A percentile compares a stretch with the other conserved stretches of the same genome.
Conservation (phyloP, 805 yeast genomes). For the Pichia manshurica region DNA sequence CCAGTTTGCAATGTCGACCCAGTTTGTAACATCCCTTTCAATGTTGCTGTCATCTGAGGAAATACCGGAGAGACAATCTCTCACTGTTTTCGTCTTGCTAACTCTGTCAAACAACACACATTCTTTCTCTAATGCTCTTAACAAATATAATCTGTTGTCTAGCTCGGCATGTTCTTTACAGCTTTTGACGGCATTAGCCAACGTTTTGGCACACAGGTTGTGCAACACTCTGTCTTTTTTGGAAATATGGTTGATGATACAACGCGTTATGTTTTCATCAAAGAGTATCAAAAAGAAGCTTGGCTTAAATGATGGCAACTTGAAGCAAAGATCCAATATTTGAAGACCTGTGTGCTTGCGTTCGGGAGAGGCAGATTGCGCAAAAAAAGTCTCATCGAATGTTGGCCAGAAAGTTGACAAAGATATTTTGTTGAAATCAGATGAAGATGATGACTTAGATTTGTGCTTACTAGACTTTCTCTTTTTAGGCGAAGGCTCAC, state of each 20-base stretch:
- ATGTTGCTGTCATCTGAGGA: background rate
- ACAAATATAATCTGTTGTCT: constrained; percentile 18
- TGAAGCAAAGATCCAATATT: constrained; percentile 47
- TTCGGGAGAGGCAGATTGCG: constrained; percentile 73
- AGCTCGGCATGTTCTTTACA: constrained; percentile 20
- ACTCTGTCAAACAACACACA: constrained; percentile 68
- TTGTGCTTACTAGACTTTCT: constrained; percentile 19
- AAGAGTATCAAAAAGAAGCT: constrained; percentile 32
- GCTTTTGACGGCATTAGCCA: constrained; percentile 37
- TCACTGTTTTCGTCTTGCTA: constrained; percentile 66
- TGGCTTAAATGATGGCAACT: constrained; percentile 15
- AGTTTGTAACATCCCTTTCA: constrained; percentile 2
- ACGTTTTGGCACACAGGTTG: constrained; percentile 54
- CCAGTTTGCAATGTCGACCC: constrained; percentile 13
- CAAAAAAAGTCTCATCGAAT: constrained; percentile 76
- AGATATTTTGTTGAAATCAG: constrained; percentile 25
- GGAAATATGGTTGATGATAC: constrained; percentile 69
- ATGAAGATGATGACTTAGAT: constrained; percentile 9
- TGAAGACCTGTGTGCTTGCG: constrained; percentile 84
- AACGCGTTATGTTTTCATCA: constrained; percentile 63
- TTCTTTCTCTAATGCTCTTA: constrained; percentile 40
- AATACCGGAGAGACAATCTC: constrained; percentile 32
- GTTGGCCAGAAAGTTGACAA: constrained; percentile 71
- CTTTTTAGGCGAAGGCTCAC: constrained; percentile 32
- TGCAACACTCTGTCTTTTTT: constrained; percentile 60